Base-by-base conservation (phyloP, 345 rosid species). In the Acer yangbiense region DNA sequence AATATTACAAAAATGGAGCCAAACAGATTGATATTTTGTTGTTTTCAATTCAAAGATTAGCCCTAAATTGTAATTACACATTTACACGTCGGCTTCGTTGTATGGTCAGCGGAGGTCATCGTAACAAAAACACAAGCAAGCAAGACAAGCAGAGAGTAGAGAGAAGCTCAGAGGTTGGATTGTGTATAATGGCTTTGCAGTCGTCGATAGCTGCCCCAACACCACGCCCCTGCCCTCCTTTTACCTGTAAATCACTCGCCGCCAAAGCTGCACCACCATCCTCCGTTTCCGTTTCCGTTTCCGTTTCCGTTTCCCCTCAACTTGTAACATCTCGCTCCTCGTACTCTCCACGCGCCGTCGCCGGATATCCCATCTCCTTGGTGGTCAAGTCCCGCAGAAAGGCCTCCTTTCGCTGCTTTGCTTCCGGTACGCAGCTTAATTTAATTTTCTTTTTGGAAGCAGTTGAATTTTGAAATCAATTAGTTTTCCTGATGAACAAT, bases 381-480 rank as follows among this genome's bases (percentile, higher is more conserved):
- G 76, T 23, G 12, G 18, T 69, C 43, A 52, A 76, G 48, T 65
- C 81, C 52, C 65, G 65, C 14, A 48, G 69, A 39, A 39, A 20
- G 18, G 66, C 78, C 29, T 21, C 80, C 81, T 65, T 85, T 39
- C 88, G 84, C 64, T 85, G 88, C 80, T 81, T 79, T 77, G 74
- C 86, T 81, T 76, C 86, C 7, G 86, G 86, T 83, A 77, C 0
- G 50, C 50, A 46, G 20, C 58, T 71, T 55, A 48, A 0, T 54
- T 21, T 48, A 16, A 2, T 9, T 48, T 61, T 25, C 4, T 25
- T 14, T 29, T 39, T 32, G 10, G 46, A 43, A 7, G 2, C 9
- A 43, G 39, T 35, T 35, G 39, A 35, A 35, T 35, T 43, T 43
- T 43, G 46, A 43, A 43, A 43, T 54, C 6, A 54, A 54, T 54